Conservation (phyloP, 2,329 filamentous ascomycete species). For the Decorospora gaudefroyi region DNA sequence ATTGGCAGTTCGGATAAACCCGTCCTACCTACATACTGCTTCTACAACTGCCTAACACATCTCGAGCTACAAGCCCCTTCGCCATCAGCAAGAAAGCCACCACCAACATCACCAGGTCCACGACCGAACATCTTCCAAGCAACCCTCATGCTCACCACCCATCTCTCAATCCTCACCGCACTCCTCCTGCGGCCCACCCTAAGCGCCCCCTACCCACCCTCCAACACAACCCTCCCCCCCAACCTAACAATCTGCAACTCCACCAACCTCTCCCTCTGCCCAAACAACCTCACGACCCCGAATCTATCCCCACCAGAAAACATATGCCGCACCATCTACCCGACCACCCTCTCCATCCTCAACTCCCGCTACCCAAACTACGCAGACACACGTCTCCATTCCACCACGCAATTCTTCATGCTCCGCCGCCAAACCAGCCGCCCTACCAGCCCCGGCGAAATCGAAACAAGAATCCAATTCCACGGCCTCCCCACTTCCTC, state of each 20-base stretch:
- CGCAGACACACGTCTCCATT: slow-evolving; percentile 24
- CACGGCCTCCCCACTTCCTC: slow-evolving; percentile 6
- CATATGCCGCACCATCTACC: slow-evolving; percentile 29
- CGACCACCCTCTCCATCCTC: slow-evolving; percentile 29
- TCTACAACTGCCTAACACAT: too few species aligned
- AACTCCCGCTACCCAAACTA: slow-evolving; percentile 37
- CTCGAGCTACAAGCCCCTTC: too few species aligned
- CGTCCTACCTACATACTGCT: too few species aligned
- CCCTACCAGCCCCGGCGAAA: slow-evolving; percentile 26
- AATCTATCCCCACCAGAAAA: slow-evolving; percentile 8
- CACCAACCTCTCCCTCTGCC: slow-evolving; percentile 1
- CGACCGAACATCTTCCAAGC: too few species aligned
- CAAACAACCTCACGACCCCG: not conserved
- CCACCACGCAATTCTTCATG: slow-evolving; percentile 34
- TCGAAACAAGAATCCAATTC: slow-evolving; percentile 37
- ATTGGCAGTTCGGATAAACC: too few species aligned
- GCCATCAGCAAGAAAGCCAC: too few species aligned
- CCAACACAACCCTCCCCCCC: slow-evolving; percentile 12
- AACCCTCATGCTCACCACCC: too few species aligned
- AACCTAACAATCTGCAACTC: slow-evolving; percentile 14
- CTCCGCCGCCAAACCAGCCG: slow-evolving; percentile 29
- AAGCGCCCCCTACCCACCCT: slow-evolving; percentile 18
- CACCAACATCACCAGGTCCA: too few species aligned
- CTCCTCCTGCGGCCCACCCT: slow-evolving; percentile 10
- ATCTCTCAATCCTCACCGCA: slow-evolving; percentile 11